Evolutionary conservation across 2,329 filamentous ascomycete species (phyloP), one percentile per base, ranked within the genome.

Genomic region (Fusarium sp.): DNA sequence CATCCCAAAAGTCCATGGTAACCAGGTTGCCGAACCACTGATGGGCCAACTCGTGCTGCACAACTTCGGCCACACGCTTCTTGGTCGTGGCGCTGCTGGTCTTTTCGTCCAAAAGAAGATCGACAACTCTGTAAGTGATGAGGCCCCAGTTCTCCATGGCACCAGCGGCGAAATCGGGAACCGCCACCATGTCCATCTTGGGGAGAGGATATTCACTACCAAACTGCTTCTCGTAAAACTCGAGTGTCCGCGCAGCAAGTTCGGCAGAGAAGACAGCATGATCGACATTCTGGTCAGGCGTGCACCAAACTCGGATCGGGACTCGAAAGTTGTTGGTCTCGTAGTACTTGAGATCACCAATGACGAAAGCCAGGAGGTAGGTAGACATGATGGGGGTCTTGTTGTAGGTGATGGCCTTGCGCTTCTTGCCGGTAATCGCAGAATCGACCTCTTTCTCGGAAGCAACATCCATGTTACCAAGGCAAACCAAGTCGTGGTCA

Each of bases 141-240:
- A 98, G 87, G 81, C 96, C 96, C 96, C 96, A 98, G 83, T 98
- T 98, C 88, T 98, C 95, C 95, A 98, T 98, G 69, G 95, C 96
- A 72, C 96, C 96, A 58, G 95, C 95, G 60, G 95, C 95, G 82
- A 98, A 98, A 82, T 98, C 96, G 17, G 96, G 96, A 80, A 98
- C 95, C 52, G 96, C 80, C 97, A 98, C 79, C 75, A 81, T 80
- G 69, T 81, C 80, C 80, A 81, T 81, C 70, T 81, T 81, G 43
- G 80, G 79, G 12, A 81, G 75, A 25, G 80, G 80, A 81, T 97
- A 98, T 35, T 93, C 87, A 82, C 91, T 95, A 76, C 94, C 94
- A 77, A 98, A 98, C 3, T 95, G 94, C 85, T 97, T 95, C 84
- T 98, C 96, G 85, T 98, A 98, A 83, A 98, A 98, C 32, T 92